Evolutionary conservation across 2,329 filamentous ascomycete species (phyloP), one percentile per base, ranked within the genome.

Genomic region (Sporothrix mexicana): DNA sequence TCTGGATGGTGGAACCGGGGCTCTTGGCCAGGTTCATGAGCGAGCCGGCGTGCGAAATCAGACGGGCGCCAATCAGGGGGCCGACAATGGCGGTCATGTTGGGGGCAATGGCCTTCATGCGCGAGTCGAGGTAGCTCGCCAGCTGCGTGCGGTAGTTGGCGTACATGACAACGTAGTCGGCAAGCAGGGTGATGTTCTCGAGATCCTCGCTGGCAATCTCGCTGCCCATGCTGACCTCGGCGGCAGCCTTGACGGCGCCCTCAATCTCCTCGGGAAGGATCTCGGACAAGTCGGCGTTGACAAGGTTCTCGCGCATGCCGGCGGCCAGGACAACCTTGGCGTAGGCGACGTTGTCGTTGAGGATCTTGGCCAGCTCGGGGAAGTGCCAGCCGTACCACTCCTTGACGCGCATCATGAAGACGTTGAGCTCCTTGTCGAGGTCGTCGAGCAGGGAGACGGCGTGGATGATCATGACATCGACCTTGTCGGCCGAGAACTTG

Each of bases 301-400:
- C 86, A 74, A 92, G 92, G 80, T 94, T 94, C 76, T 92, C 90
- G 76, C 96, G 92, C 88, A 97, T 93, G 77, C 96, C 96, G 86
- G 97, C 93, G 76, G 91, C 89, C 69, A 97, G 85, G 73, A 99
- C 94, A 73, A 99, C 91, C 77, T 91, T 92, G 74, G 95, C 91
- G 81, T 97, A 99, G 76, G 95, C 95, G 75, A 97, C 85, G 84
- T 99, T 99, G 87, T 99, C 96, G 83, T 97, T 97, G 77, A 98
- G 88, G 80, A 98, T 97, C 85, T 95, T 95, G 80, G 93, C 95
- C 88, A 99, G 91, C 86, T 99, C 96, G 55, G 96, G 96, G 86
- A 98, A 99, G 84, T 98, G 96, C 96, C 96, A 99, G 79, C 96
- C 96, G 81, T 99, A 99, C 96, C 96, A 99, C 84, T 99, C 96